A percentile compares a stretch with the other conserved stretches of the same genome.
phyloP scores from a whole-genome alignment of 2,329 filamentous ascomycete genomes.

The Chaetomium olivaceum region DNA sequence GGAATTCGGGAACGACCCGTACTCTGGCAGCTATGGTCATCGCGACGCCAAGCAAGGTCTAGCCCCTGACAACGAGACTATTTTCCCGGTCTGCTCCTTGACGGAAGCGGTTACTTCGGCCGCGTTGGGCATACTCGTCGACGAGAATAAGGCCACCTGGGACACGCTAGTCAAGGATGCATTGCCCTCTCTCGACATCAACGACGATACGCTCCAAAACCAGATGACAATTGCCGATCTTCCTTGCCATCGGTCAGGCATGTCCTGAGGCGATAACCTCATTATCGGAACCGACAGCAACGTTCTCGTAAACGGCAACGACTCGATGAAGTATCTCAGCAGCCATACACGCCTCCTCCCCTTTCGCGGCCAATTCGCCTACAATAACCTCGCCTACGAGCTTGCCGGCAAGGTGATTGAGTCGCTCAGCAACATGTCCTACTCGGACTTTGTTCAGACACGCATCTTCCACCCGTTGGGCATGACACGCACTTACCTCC shows the following conservation, averaged over 20 bases:
- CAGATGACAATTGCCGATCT: not conserved
- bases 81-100: not conserved
- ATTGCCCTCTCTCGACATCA: not conserved
- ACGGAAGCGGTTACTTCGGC: not conserved
- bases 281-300: not conserved
- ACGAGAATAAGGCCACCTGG: not conserved
- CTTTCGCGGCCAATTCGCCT: not conserved
- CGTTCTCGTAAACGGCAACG: not conserved
- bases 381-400: not conserved
- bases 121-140: not conserved
- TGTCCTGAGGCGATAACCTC: not conserved
- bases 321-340: not conserved
- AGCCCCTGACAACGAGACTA: not conserved
- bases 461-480: not conserved
- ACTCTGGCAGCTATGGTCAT: not conserved
- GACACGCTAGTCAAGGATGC: not conserved
- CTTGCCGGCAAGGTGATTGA: slow-evolving; percentile 1
- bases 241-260: not conserved
- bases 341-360: not conserved
- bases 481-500: not conserved
- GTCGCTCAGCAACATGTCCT: not conserved
- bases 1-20: not conserved
- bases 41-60: not conserved
- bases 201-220: not conserved
- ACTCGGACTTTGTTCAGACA: not conserved